phyloP scores from a whole-genome alignment of 2,329 filamentous ascomycete species.

The Aspergillus uvarum region DNA sequence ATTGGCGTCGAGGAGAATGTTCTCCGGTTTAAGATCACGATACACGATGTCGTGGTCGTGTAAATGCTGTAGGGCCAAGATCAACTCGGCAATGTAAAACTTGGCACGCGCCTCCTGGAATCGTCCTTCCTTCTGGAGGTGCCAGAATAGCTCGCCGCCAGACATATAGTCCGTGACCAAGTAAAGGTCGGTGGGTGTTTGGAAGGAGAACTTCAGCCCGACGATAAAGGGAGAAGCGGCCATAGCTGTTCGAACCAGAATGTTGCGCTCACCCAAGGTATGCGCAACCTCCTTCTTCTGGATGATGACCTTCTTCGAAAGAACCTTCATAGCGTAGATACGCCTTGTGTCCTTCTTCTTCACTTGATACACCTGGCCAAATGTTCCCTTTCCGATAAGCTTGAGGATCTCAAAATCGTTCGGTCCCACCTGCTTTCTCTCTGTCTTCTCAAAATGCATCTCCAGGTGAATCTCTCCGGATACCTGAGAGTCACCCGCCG shows the following conservation, averaged over 20 bases:
- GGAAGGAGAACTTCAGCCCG: constrained; percentile 96
- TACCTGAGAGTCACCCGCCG: constrained; percentile 74
- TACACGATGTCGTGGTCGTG: constrained; percentile 98
- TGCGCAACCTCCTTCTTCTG: constrained; percentile 99
- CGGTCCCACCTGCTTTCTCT: constrained; percentile 88
- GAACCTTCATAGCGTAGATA: constrained; percentile 98
- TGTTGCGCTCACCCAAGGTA: constrained; percentile 94
- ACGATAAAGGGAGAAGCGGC: constrained; percentile 97
- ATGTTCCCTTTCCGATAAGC: constrained; percentile 96
- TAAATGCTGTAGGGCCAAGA: constrained; percentile 89
- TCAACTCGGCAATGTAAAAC: constrained; percentile 98
- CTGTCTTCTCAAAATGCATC: constrained; percentile 79
- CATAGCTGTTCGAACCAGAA: constrained; percentile 91
- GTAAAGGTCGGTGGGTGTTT: constrained; percentile 93
- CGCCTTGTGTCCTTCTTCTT: constrained; percentile 93
- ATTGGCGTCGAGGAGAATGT: constrained; percentile 94
- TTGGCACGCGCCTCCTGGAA: constrained; percentile 94
- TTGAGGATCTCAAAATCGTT: constrained; percentile 95
- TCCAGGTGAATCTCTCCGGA: constrained; percentile 85
- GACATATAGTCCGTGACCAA: constrained; percentile 99
- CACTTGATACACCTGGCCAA: constrained; percentile 97
- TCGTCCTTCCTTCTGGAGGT: constrained; percentile 92
- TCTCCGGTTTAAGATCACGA: constrained; percentile 94
- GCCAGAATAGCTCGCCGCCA: constrained; percentile 97
- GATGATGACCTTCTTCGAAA: constrained; percentile 99